Percentiles rank a stretch among this genome's conserved stretches.
These are phyloP conservation scores for Cyberlindnera xishuangbannaensis DNA, from an alignment of 805 yeast species.

Conservation along the genomic window DNA sequence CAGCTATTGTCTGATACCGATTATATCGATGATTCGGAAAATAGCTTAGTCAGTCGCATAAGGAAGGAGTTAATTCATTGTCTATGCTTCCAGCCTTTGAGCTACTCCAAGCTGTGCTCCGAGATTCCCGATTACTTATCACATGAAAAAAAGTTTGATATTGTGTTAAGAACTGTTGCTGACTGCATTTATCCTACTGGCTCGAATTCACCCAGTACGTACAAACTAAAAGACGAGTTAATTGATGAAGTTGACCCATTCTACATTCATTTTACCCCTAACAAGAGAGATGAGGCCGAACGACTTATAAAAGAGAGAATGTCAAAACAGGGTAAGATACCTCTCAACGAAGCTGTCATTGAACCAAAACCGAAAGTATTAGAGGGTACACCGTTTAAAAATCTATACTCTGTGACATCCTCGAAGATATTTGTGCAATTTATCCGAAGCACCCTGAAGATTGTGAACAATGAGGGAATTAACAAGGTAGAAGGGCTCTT, in stretches of 20 bases:
- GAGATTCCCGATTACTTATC: constrained; percentile 72
- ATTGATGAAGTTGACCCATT: constrained; percentile 67
- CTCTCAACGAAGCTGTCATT: constrained; percentile 45
- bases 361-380: constrained; percentile 42
- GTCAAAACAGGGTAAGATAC: constrained; percentile 33
- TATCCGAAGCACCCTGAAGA: constrained; percentile 43
- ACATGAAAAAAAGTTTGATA: constrained; percentile 69
- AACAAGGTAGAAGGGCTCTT: constrained; percentile 51
- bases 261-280: constrained; percentile 70
- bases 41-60: constrained; percentile 45
- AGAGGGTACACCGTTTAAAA: constrained; percentile 34
- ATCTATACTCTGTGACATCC: constrained; percentile 46
- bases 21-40: constrained; percentile 46
- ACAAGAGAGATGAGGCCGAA: constrained; percentile 81
- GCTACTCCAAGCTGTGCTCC: constrained; percentile 63
- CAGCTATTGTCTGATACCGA: constrained; percentile 63
- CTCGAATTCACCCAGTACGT: constrained; percentile 53
- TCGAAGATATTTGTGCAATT: constrained; percentile 49
- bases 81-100: constrained; percentile 68
- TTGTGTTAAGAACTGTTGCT: constrained; percentile 50
- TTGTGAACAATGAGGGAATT: constrained; percentile 27
- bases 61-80: constrained; percentile 74
- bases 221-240: constrained; percentile 55
- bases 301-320: constrained; percentile 48
- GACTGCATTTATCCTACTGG: constrained; percentile 57